phyloP scores from a whole-genome alignment of 2,329 filamentous ascomycete species.

The Ampelomyces quisqualis region DNA sequence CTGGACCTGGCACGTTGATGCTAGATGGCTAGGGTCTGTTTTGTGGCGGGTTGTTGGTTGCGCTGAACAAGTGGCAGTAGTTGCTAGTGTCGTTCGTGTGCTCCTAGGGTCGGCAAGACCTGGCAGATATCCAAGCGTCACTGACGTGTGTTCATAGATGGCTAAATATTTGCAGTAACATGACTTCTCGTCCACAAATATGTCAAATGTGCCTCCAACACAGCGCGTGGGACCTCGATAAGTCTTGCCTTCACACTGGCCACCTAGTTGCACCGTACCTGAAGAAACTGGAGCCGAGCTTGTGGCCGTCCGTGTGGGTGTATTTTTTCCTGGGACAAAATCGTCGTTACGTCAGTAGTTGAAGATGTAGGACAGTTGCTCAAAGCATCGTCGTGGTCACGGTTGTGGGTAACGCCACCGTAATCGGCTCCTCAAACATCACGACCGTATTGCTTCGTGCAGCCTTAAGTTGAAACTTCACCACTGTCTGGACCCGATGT shows the following conservation, averaged over 20 bases:
- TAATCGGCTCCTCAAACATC: slow-evolving; percentile 59
- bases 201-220: slow-evolving; percentile 16
- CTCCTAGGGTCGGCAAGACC: slow-evolving; percentile 15
- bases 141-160: background rate
- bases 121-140: background rate
- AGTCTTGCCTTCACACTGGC: slow-evolving; percentile 17
- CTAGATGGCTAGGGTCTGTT: background rate
- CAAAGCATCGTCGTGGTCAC: slow-evolving; percentile 57
- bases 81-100: slow-evolving; percentile 10
- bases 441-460: slow-evolving; percentile 51
- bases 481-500: slow-evolving; percentile 59
- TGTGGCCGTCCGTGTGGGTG: slow-evolving; percentile 12
- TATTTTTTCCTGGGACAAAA: slow-evolving; percentile 16
- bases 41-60: slow-evolving; percentile 9
- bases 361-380: slow-evolving; percentile 50
- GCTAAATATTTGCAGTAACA: slow-evolving; percentile 12
- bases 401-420: slow-evolving; percentile 56
- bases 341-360: slow-evolving; percentile 42
- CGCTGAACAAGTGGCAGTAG: slow-evolving; percentile 1
- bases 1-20: background rate
- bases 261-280: slow-evolving; percentile 18
- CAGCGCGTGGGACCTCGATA: slow-evolving; percentile 21
- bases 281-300: slow-evolving; percentile 15
- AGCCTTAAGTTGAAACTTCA: slow-evolving; percentile 54
- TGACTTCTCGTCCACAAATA: slow-evolving; percentile 14